Evolutionary conservation across 768 basidiomycete species (phyloP).

Genomic region (Grammothele lineata): DNA sequence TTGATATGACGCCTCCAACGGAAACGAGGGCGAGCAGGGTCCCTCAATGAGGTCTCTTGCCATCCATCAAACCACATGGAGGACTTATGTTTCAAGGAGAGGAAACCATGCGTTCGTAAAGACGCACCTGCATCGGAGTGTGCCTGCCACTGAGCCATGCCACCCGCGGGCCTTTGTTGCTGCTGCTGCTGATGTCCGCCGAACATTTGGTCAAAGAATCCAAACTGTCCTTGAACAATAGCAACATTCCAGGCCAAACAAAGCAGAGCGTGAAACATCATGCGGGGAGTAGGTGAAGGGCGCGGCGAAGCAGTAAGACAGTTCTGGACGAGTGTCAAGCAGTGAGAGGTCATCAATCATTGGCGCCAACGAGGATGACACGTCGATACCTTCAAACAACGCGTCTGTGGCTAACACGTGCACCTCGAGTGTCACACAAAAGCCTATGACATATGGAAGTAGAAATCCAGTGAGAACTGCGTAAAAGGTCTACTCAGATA

Average conservation of each 20-base stretch:
- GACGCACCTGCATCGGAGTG: conserved; percentile 60
- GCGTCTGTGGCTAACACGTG: not conserved
- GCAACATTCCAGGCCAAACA: conserved; percentile 26
- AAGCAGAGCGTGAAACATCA: conserved; percentile 23
- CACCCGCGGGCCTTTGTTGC: conserved; percentile 42
- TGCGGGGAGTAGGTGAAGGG: not conserved
- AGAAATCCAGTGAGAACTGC: conserved; percentile 3
- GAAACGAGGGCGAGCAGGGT: no score
- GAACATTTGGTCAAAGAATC: conserved; percentile 79
- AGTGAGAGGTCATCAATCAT: no score
- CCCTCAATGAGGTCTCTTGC: no score
- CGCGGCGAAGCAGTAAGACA: no score
- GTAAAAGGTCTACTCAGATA: no score
- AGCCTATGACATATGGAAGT: conserved; percentile 8
- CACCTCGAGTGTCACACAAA: not conserved
- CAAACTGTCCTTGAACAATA: conserved; percentile 56
- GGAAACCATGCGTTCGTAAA: not conserved
- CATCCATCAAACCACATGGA: no score
- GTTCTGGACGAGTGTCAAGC: no score
- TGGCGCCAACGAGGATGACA: not conserved
- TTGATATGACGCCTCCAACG: no score
- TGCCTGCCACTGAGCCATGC: conserved; percentile 52
- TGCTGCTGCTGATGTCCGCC: conserved; percentile 58
- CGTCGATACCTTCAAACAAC: conserved; percentile 18
- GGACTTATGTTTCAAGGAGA: no score